Conservation (phyloP, 441 rosid genomes). For the Melastoma candidum region DNA sequence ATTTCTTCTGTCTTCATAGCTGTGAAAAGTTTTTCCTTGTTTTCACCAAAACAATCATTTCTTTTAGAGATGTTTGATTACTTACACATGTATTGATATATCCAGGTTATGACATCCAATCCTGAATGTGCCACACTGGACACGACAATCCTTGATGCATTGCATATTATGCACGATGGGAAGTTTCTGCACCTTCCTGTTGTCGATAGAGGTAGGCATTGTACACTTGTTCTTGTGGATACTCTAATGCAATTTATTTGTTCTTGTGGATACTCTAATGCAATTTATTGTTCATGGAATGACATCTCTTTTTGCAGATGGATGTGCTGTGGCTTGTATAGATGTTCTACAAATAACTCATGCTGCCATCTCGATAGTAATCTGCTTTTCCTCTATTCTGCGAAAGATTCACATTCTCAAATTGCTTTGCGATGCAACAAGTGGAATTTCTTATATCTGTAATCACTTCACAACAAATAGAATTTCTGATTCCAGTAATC, state of each 20-base stretch:
- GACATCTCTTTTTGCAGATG: conserved; percentile 39
- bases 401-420: too few relatives aligned
- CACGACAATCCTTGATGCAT: conserved; percentile 72
- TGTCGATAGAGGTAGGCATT: conserved; percentile 49
- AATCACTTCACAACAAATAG: too few relatives aligned
- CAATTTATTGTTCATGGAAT: background rate
- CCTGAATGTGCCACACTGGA: conserved; percentile 76
- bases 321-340: conserved; percentile 53
- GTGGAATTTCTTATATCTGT: too few relatives aligned
- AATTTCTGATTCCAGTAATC: conserved; percentile 1
- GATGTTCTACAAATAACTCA: conserved; percentile 86
- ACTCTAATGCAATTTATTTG: too few relatives aligned
- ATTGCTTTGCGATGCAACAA: too few relatives aligned
- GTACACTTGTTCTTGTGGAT: background rate
- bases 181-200: conserved; percentile 92
- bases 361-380: conserved; percentile 82
- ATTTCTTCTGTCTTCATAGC: background rate
- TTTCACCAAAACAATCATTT: background rate
- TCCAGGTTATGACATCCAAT: conserved; percentile 75
- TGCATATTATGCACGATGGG: conserved; percentile 88
- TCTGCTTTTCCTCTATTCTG: conserved; percentile 11
- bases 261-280: conserved; percentile 2
- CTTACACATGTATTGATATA: conserved; percentile 2
- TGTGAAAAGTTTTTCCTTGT: conserved; percentile 1
- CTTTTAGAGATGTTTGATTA: background rate